These are phyloP conservation scores for Sarocladium oryzae DNA, from an alignment of 2,329 filamentous ascomycete species.

Conservation along the genomic window DNA sequence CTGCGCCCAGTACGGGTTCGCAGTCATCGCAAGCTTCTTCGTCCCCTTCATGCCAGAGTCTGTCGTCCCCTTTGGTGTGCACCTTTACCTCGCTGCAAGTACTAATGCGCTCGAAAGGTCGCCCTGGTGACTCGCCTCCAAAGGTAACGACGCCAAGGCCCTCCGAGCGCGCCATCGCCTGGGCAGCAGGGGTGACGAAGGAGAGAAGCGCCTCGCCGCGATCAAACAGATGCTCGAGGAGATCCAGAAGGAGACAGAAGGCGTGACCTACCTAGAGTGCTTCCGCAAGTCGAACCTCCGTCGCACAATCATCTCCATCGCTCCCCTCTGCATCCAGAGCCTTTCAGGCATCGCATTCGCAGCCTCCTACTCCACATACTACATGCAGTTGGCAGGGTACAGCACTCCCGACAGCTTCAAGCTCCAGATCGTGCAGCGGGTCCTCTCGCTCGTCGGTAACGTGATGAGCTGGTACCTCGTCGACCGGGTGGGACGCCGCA, in stretches of 20 bases:
- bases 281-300: conserved; percentile 30
- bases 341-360: background rate
- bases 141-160: conserved; percentile 26
- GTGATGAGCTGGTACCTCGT: conserved; percentile 26
- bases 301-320: conserved; percentile 32
- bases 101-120: too few relatives aligned
- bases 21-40: conserved; percentile 20
- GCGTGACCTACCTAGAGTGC: conserved; percentile 20
- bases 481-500: conserved; percentile 23
- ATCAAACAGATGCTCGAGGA: conserved; percentile 26
- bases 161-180: conserved; percentile 27
- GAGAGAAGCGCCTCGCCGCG: conserved; percentile 21
- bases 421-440: conserved; percentile 26
- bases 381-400: conserved; percentile 35
- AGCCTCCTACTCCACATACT: conserved; percentile 34
- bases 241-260: conserved; percentile 27
- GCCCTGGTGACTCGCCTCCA: conserved; percentile 29
- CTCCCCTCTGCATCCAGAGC: conserved; percentile 20
- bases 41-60: conserved; percentile 17
- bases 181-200: conserved; percentile 20
- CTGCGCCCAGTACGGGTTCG: conserved; percentile 27
- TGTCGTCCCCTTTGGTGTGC: background rate
- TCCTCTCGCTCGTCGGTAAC: conserved; percentile 22
- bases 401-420: conserved; percentile 27
- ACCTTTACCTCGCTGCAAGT: too few relatives aligned